These are phyloP conservation scores for Solanum appendiculatum DNA, from an alignment of 257 asterid genomes.

Conservation along the genomic window DNA sequence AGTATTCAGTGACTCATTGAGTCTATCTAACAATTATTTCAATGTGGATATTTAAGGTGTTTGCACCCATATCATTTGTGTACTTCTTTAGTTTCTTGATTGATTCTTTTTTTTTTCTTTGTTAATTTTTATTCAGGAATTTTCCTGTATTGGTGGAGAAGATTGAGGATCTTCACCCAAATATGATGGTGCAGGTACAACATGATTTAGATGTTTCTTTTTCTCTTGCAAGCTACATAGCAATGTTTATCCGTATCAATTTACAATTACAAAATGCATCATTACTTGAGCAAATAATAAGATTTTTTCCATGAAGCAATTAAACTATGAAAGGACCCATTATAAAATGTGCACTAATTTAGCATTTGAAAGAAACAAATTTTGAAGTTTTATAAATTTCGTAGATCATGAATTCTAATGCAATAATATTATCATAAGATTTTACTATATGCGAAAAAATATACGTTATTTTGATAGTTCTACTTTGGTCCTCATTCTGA, in stretches of 20 bases:
- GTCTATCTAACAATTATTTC: not conserved
- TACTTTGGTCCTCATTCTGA: not conserved
- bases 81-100: not conserved
- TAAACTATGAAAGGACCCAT: not conserved
- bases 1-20: not conserved
- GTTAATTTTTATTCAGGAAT: constrained; percentile 25
- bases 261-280: not conserved
- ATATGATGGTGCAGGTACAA: constrained; percentile 69
- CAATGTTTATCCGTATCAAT: not conserved
- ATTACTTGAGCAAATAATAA: not conserved
- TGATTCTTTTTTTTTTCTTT: not conserved
- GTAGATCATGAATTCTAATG: not conserved
- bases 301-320: not conserved
- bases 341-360: not conserved
- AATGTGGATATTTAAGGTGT: not conserved
- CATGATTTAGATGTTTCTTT: not conserved
- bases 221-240: not conserved
- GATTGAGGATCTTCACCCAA: constrained; percentile 63
- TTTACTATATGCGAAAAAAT: too few species aligned
- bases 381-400: not conserved
- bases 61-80: not conserved
- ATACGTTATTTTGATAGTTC: not conserved
- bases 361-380: not conserved
- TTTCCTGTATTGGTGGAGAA: constrained; percentile 26
- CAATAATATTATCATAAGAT: not conserved